phyloP scores from a whole-genome alignment of 257 asterid genomes.

The Rauvolfia tetraphylla region DNA sequence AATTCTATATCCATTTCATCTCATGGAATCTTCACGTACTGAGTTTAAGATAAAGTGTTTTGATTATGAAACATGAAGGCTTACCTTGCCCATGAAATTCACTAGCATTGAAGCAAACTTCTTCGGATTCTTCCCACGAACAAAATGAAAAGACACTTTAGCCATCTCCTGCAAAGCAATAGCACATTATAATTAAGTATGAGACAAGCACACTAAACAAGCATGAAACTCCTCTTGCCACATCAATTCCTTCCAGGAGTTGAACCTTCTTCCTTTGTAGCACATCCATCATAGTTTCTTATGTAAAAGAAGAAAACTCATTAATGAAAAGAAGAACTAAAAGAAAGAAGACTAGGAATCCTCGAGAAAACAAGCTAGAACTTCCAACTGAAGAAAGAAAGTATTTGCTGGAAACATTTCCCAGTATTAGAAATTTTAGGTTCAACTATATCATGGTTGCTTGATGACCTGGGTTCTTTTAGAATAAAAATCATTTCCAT shows the following conservation, averaged over 20 bases:
- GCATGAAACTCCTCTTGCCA: not conserved
- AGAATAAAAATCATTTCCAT: not conserved
- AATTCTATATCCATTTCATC: too few relatives aligned
- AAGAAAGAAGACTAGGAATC: not conserved
- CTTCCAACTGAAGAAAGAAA: not conserved
- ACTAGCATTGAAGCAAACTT: slow-evolving; percentile 80
- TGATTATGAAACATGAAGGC: slow-evolving; percentile 8
- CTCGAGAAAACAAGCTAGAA: not conserved
- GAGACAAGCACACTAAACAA: not conserved
- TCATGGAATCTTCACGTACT: not conserved
- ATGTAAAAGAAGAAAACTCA: not conserved
- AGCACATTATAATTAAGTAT: slow-evolving; percentile 9
- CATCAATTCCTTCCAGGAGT: not conserved
- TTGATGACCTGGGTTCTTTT: not conserved
- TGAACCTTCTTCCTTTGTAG: not conserved
- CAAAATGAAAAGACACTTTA: slow-evolving; percentile 80
- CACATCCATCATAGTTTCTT: not conserved
- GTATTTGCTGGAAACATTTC: not conserved
- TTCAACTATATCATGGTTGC: too few relatives aligned
- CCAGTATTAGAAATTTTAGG: not conserved
- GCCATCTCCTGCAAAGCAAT: slow-evolving; percentile 72
- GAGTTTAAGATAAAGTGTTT: not conserved
- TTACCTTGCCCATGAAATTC: slow-evolving; percentile 91
- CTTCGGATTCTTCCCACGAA: slow-evolving; percentile 77
- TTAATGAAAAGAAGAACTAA: not conserved